Evolutionary conservation across 257 asterid genomes (phyloP), one percentile per base, ranked within the genome.

Genomic region (Nicotiana tomentosiformis): DNA sequence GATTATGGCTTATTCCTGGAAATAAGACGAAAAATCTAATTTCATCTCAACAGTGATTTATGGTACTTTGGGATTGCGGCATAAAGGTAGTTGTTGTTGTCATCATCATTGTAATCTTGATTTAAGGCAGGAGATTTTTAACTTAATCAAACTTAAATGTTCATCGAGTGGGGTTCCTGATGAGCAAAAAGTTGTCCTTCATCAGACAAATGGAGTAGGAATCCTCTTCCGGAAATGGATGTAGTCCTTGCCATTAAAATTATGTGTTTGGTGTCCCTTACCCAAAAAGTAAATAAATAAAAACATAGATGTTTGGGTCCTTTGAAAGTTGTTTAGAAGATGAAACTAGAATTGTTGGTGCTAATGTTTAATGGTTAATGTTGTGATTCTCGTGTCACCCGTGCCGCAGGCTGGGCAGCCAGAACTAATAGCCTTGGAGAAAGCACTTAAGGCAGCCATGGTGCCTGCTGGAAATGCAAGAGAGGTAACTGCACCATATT

Each of bases 391-490:
- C 1, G 26, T 81, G 66, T 84, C 72, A 78, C 83, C 82, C 78
- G 51, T 88, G 15, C 78, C 81, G 83, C 91, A 96, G 98, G 93
- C 91, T 85, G 97, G 96, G 78, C 98, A 94, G 89, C 91, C 97
- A 51, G 98, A 94, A 87, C 87, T 96, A 83, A 93, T 96, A 82
- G 90, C 98, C 80, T 87, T 96, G 87, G 99, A 96, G 89, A 92
- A 88, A 85, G 89, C 95, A 83, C 69, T 91, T 81, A 96, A 91
- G 90, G 88, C 84, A 53, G 89, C 98, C 67, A 85, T 96, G 98
- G 82, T 81, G 85, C 93, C 96, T 77, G 92, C 93, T 89, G 99
- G 99, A 87, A 86, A 87, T 68, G 97, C 98, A 57, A 88, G 99
- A 94, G 98, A 94, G 99, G 99, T 96, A 85, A 92, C 64, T 82